Evolutionary conservation across 2,329 filamentous ascomycete species (phyloP).

Genomic region (Aureobasidium sp.): DNA sequence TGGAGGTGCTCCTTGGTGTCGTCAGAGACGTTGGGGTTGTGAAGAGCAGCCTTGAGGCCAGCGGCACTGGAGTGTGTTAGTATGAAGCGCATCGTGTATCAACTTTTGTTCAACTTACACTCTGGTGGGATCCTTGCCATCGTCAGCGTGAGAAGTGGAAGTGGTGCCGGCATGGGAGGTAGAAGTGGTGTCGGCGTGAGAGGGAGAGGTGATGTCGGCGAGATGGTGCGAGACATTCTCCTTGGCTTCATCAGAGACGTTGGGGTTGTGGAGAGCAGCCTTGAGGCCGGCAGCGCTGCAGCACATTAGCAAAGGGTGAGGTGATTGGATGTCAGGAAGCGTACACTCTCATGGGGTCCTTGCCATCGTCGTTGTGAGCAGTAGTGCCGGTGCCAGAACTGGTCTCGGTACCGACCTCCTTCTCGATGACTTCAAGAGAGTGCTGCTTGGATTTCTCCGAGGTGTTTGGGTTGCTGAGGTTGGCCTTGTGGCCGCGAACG

Average conservation of each 20-base stretch:
- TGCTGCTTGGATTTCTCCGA: conserved; percentile 48
- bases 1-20: conserved; percentile 49
- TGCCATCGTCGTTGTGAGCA: conserved; percentile 16
- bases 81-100: neutral
- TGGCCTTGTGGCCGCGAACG: conserved; percentile 45
- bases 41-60: conserved; percentile 34
- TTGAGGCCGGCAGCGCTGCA: conserved; percentile 20
- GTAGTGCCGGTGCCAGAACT: neutral
- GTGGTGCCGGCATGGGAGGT: conserved; percentile 23
- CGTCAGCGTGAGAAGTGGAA: conserved; percentile 14
- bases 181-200: conserved; percentile 17
- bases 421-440: conserved; percentile 44
- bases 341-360: conserved; percentile 47
- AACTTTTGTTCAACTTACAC: conserved; percentile 33
- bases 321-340: conserved; percentile 14
- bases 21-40: conserved; percentile 47
- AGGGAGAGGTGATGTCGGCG: conserved; percentile 29
- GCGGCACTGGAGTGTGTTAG: conserved; percentile 13
- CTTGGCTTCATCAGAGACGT: conserved; percentile 49
- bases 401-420: conserved; percentile 33
- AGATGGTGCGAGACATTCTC: conserved; percentile 45
- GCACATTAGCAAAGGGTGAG: neutral
- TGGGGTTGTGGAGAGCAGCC: conserved; percentile 46
- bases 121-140: conserved; percentile 39
- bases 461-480: conserved; percentile 44